These are phyloP conservation scores for Fusarium sp. DNA, from an alignment of 2,329 filamentous ascomycete genomes.

Conservation along the genomic window DNA sequence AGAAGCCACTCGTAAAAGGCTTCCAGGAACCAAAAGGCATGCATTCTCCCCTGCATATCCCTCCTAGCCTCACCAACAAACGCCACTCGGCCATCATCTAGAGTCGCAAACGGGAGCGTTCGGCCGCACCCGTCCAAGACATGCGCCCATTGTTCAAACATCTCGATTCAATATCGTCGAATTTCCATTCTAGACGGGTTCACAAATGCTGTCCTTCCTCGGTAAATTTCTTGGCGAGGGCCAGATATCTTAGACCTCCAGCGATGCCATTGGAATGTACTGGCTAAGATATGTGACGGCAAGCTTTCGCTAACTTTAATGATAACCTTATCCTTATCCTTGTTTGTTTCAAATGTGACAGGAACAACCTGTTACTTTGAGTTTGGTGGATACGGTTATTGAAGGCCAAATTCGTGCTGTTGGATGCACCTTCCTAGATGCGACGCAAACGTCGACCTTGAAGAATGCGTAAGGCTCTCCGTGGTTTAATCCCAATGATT, in stretches of 20 bases:
- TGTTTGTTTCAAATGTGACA: constrained; percentile 11
- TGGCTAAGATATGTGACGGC: constrained; percentile 17
- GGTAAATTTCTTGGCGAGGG: background rate
- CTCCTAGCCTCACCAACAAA: background rate
- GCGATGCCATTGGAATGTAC: constrained; percentile 12
- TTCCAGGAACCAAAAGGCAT: background rate
- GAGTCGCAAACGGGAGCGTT: background rate
- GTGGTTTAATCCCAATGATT: fast-evolving
- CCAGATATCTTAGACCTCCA: background rate
- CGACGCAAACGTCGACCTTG: background rate
- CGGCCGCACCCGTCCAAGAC: background rate
- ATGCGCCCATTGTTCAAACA: background rate
- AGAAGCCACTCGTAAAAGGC: no score
- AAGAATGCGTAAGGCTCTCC: background rate
- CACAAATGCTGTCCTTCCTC: background rate
- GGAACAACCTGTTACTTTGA: background rate
- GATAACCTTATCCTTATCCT: background rate
- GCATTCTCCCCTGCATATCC: background rate
- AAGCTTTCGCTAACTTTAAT: background rate
- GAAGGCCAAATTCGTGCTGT: background rate
- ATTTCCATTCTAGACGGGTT: background rate
- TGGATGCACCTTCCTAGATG: background rate
- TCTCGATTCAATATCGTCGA: background rate
- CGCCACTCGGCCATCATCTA: constrained; percentile 7
- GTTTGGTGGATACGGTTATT: no score